Base-by-base conservation (phyloP, 2,329 filamentous ascomycete species). In the Nemania sp. region DNA sequence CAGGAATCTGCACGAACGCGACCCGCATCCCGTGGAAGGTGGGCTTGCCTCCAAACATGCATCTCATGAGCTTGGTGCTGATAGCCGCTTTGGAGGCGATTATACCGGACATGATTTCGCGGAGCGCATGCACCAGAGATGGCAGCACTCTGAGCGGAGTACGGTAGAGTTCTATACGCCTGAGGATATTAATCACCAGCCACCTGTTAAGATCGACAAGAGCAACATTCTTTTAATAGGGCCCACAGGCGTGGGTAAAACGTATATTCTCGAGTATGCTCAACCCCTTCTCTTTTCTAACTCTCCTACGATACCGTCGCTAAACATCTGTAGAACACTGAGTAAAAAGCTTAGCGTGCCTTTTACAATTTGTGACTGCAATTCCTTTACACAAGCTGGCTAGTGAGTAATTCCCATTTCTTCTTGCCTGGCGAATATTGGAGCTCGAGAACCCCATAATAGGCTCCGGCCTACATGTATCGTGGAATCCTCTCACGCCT, bases 161-260 rank as follows among this genome's bases (percentile, higher is more conserved):
- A 77, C 80, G 21, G 75, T 80, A 20, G 76, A 79, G 50, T 78
- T 84, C 29, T 83, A 82, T 62, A 73, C 78, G 25, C 74, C 78
- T 2, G 83, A 86, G 52, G 82, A 85, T 48, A 67, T 75, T 15
- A 69, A 70, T 3, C 65, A 73, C 3, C 74, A 79, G 1, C 75
- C 79, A 11, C 79, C 79, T 25, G 79, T 96, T 68, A 91, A 90
- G 67, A 89, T 99, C 63, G 93, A 97, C 75, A 99, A 99, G 79
- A 97, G 93, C 69, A 99, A 99, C 73, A 83, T 99, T 42, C 80
- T 99, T 43, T 80, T 98, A 54, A 84, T 98, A 25, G 95, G 95
- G 0, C 95, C 95, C 0, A 97, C 93, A 0, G 95, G 95, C 2
- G 93, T 97, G 5, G 95, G 95, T 13, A 99, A 99, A 79, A 99